Percentiles rank a stretch among this genome's conserved stretches.
These are phyloP conservation scores for Tilletia indica DNA, from an alignment of 1,284 basidiomycete genomes.

Conservation along the genomic window DNA sequence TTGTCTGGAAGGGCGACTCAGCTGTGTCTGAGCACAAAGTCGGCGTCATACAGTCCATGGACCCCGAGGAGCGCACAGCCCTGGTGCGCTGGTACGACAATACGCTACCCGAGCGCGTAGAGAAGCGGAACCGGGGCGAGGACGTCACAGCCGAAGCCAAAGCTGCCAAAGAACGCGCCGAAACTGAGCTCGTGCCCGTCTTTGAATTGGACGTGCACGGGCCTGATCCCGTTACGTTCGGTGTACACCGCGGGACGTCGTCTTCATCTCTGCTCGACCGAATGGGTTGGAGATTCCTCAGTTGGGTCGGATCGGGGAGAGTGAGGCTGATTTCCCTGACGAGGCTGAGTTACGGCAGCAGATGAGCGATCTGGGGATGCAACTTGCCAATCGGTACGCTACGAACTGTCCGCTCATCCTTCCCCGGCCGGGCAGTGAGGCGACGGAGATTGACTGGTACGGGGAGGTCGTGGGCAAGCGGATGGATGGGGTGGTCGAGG, in stretches of 20 bases:
- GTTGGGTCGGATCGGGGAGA: conserved; percentile 74
- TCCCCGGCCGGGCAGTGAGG: conserved; percentile 26
- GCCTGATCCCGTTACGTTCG: conserved; percentile 59
- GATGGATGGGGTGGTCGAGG: conserved; percentile 55
- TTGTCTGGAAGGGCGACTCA: conserved; percentile 70
- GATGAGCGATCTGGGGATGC: conserved; percentile 66
- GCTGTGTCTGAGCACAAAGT: conserved; percentile 45
- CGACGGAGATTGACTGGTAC: conserved; percentile 57
- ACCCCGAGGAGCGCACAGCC: conserved; percentile 49
- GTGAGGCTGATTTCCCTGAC: conserved; percentile 63
- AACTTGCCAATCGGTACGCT: conserved; percentile 62
- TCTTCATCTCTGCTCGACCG: conserved; percentile 67
- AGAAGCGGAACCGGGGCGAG: background rate
- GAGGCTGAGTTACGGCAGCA: conserved; percentile 68
- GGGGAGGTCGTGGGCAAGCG: conserved; percentile 58
- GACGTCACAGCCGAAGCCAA: background rate
- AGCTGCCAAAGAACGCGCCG: conserved; percentile 21
- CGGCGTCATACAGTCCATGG: conserved; percentile 70
- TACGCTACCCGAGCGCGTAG: background rate
- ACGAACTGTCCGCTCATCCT: conserved; percentile 20
- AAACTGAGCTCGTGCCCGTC: conserved; percentile 71
- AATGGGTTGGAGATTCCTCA: conserved; percentile 69
- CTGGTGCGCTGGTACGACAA: conserved; percentile 38
- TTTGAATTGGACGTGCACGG: conserved; percentile 85
- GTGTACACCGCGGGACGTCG: conserved; percentile 78